phyloP scores from a whole-genome alignment of 805 yeast genomes.

The Pichia membranifaciens region DNA sequence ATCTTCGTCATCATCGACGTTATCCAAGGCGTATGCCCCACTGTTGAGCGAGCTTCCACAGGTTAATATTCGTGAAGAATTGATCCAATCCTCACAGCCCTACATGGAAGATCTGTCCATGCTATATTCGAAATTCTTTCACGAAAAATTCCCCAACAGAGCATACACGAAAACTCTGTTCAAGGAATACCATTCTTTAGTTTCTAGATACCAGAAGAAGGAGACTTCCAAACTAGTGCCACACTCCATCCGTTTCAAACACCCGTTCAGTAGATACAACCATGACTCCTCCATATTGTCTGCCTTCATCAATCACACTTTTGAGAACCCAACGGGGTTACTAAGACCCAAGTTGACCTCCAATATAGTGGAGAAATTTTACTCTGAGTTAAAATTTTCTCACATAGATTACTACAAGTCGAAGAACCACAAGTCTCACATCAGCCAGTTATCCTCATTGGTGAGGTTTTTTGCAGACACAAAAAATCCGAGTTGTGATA shows the following conservation, averaged over 20 bases:
- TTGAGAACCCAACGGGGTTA: not conserved
- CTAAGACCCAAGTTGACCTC: slow-evolving; percentile 3
- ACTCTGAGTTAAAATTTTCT: not conserved
- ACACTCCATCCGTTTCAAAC: slow-evolving; percentile 2
- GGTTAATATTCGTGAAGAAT: slow-evolving; percentile 9
- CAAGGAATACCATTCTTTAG: slow-evolving; percentile 6
- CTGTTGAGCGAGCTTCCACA: slow-evolving; percentile 6
- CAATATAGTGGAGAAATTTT: slow-evolving; percentile 7
- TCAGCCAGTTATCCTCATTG: not conserved
- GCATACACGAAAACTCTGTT: slow-evolving; percentile 6
- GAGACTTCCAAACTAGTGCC: not conserved
- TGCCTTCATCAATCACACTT: slow-evolving; percentile 16
- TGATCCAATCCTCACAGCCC: slow-evolving; percentile 1
- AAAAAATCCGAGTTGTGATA: not conserved
- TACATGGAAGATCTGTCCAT: slow-evolving; percentile 11
- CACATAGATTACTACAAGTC: slow-evolving; percentile 1
- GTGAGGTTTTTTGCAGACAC: not conserved
- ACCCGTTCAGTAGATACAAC: slow-evolving; percentile 16
- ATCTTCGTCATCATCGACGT: not conserved
- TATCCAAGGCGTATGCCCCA: not conserved
- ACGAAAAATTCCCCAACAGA: slow-evolving; percentile 5
- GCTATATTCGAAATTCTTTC: slow-evolving; percentile 12
- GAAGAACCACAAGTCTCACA: not conserved
- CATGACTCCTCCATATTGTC: slow-evolving; percentile 19
- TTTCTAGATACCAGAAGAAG: slow-evolving; percentile 2